Percentiles rank a stretch among this genome's conserved stretches.
phyloP scores from a whole-genome alignment of 1,284 basidiomycete species.

The Trametes sp. region DNA sequence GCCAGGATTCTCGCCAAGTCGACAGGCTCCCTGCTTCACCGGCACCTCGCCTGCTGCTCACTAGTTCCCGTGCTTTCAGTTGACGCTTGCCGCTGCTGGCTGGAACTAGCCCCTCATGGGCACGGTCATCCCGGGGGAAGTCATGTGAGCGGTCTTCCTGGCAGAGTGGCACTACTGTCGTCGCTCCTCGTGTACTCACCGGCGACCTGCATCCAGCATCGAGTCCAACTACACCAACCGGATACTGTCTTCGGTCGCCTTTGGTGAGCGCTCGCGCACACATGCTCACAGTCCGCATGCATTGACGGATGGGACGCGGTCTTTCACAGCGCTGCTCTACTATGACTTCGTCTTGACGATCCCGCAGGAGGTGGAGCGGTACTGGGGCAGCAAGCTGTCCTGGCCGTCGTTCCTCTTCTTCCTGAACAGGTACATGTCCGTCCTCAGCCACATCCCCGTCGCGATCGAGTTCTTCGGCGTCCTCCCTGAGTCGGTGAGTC shows the following conservation, averaged over 20 bases:
- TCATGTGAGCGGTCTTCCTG: too few species aligned
- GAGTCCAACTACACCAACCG: constrained; percentile 4
- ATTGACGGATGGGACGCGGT: neutral
- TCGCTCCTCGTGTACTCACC: too few species aligned
- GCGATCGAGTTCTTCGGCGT: constrained; percentile 12
- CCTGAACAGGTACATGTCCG: constrained; percentile 19
- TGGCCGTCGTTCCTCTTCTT: constrained; percentile 18
- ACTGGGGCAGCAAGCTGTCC: constrained; percentile 2
- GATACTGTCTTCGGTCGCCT: constrained; percentile 1
- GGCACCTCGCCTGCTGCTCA: neutral
- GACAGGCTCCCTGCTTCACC: neutral
- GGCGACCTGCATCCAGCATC: neutral
- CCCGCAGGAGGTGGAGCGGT: constrained; percentile 37
- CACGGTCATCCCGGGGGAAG: neutral
- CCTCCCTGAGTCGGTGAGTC: constrained; percentile 10
- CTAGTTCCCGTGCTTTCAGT: too few species aligned
- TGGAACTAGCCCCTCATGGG: neutral
- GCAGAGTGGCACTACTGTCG: too few species aligned
- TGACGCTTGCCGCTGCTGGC: neutral
- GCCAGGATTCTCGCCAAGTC: neutral
- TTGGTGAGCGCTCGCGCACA: constrained; percentile 1
- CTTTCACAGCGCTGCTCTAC: neutral
- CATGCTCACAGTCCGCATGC: too few species aligned
- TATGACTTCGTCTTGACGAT: constrained; percentile 35
- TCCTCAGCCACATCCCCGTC: constrained; percentile 13